Conservation (phyloP, 331 rosid genomes). For the Quercus lobata region DNA sequence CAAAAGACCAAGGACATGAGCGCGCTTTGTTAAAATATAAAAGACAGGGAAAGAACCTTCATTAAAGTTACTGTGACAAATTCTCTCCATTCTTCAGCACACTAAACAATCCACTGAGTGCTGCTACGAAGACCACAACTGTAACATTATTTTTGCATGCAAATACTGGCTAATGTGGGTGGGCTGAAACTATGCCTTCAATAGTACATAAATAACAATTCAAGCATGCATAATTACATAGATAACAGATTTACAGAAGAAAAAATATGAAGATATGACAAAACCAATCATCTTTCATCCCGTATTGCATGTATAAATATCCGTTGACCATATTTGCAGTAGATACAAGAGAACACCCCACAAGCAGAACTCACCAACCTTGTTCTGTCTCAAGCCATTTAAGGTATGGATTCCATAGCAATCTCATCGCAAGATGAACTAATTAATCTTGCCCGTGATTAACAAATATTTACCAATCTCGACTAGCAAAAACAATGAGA, state of each 20-base stretch:
- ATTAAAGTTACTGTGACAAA: not conserved
- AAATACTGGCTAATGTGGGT: not conserved
- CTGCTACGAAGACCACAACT: not conserved
- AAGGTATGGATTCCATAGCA: too few species aligned
- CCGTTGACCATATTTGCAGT: not conserved
- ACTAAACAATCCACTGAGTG: not conserved
- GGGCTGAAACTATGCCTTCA: slow-evolving; percentile 9
- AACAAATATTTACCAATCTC: not conserved
- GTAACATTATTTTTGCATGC: not conserved
- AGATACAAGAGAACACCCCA: not conserved
- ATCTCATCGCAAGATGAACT: not conserved
- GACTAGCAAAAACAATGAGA: not conserved
- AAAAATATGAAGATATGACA: slow-evolving; percentile 16
- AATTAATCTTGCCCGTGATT: not conserved
- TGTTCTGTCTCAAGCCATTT: not conserved
- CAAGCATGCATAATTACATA: slow-evolving; percentile 23
- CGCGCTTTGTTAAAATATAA: not conserved
- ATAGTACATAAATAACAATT: slow-evolving; percentile 19
- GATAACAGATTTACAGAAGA: slow-evolving; percentile 29
- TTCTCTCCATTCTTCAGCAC: not conserved
- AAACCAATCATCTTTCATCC: not conserved
- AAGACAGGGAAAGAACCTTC: not conserved
- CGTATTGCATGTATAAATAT: not conserved
- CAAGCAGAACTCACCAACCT: slow-evolving; percentile 10
- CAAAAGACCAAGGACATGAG: too few species aligned